phyloP scores from a whole-genome alignment of 768 basidiomycete species.

The Cystofilobasidium bisporidii region DNA sequence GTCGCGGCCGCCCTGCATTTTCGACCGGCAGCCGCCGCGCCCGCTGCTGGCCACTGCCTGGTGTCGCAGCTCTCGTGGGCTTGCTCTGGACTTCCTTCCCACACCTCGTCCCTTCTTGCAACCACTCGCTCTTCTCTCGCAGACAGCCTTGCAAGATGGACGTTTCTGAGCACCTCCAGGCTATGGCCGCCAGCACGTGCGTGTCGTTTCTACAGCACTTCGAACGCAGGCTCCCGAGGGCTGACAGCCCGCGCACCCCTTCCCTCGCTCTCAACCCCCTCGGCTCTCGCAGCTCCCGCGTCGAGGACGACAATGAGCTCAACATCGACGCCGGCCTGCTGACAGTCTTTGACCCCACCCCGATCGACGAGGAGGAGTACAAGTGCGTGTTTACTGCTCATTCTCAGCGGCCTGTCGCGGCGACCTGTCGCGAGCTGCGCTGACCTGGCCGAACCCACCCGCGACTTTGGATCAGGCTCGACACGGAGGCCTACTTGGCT shows the following conservation, averaged over 20 bases:
- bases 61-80: no score
- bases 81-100: not conserved
- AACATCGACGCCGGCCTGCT: slow-evolving; percentile 74
- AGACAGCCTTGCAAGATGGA: slow-evolving; percentile 51
- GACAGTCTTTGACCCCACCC: slow-evolving; percentile 75
- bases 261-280: no score
- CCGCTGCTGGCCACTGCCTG: not conserved
- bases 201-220: slow-evolving; percentile 35
- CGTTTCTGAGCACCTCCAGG: slow-evolving; percentile 67
- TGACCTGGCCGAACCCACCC: not conserved
- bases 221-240: not conserved
- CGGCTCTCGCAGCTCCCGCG: slow-evolving; percentile 48
- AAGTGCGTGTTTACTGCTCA: slow-evolving; percentile 54
- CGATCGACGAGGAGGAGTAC: slow-evolving; percentile 76
- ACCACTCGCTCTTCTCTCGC: not conserved
- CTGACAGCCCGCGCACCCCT: not conserved
- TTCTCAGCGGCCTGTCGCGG: no score
- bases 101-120: not conserved
- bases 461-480: slow-evolving; percentile 45
- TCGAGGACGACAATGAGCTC: slow-evolving; percentile 66
- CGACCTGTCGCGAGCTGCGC: not conserved
- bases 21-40: not conserved
- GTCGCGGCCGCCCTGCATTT: no score
- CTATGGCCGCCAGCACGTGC: slow-evolving; percentile 62
- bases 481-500: slow-evolving; percentile 72